phyloP scores from a whole-genome alignment of 352 stramenopile species.

The Saprolegnia diclina region DNA sequence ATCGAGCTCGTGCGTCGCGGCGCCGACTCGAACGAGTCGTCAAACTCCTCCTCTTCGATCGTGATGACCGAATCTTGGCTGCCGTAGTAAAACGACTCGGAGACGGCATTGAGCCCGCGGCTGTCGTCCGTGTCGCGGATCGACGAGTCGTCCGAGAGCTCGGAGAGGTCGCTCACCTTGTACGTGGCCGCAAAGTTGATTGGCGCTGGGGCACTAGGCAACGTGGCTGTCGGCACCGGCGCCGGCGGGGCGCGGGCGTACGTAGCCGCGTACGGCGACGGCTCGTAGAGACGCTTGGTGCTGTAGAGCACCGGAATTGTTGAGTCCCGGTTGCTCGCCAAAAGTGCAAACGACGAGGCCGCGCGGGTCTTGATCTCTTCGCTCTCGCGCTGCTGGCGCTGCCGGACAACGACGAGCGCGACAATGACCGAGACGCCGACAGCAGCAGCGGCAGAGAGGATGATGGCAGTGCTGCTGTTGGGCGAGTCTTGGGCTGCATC shows the following conservation, averaged over 20 bases:
- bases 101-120: not conserved
- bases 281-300: slow-evolving; percentile 1
- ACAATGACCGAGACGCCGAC: slow-evolving; percentile 2
- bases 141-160: not conserved
- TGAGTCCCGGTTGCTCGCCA: not conserved
- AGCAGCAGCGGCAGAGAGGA: not conserved
- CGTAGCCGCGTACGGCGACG: not conserved
- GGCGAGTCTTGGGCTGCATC: not conserved
- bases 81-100: not conserved
- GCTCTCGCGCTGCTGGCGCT: not conserved
- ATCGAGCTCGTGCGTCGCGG: not conserved
- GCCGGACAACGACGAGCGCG: slow-evolving; percentile 6
- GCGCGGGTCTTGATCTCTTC: not conserved
- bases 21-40: not conserved
- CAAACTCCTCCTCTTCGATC: slow-evolving; percentile 1
- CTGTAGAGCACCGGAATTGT: not conserved
- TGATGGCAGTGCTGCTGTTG: slow-evolving; percentile 6
- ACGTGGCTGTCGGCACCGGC: not conserved
- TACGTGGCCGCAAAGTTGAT: not conserved
- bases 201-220: no score
- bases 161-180: not conserved
- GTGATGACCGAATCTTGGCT: slow-evolving; percentile 1
- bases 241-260: not conserved
- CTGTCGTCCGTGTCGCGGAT: slow-evolving; percentile 1
- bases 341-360: not conserved